Evolutionary conservation across 352 stramenopile species (phyloP).

Genomic region (Peronospora destructor): DNA sequence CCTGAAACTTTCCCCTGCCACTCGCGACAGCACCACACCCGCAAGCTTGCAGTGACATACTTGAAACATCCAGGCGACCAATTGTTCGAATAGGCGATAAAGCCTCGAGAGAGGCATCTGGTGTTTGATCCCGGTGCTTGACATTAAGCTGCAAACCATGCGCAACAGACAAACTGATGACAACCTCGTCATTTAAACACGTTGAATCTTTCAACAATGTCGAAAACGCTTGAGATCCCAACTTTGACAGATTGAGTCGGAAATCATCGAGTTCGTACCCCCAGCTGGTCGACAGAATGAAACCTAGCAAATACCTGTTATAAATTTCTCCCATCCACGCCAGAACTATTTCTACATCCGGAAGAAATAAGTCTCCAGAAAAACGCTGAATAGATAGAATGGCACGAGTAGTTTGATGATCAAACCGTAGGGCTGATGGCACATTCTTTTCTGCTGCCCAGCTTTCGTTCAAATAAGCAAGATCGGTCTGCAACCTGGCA

Average conservation of each 20-base stretch:
- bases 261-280: slow-evolving; percentile 57
- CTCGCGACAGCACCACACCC: slow-evolving; percentile 11
- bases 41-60: slow-evolving; percentile 26
- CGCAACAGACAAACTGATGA: slow-evolving; percentile 19
- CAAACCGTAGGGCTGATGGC: slow-evolving; percentile 16
- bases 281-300: slow-evolving; percentile 55
- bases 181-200: slow-evolving; percentile 24
- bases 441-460: slow-evolving; percentile 4
- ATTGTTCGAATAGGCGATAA: slow-evolving; percentile 21
- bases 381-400: slow-evolving; percentile 31
- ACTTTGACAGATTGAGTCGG: slow-evolving; percentile 42
- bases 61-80: slow-evolving; percentile 29
- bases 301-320: slow-evolving; percentile 50
- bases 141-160: slow-evolving; percentile 38
- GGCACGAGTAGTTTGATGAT: slow-evolving; percentile 16
- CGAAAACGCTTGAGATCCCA: slow-evolving; percentile 33
- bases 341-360: slow-evolving; percentile 34
- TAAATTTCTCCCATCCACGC: slow-evolving; percentile 34
- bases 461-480: slow-evolving; percentile 28
- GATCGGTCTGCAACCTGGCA: slow-evolving; percentile 37
- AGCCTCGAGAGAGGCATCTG: slow-evolving; percentile 9
- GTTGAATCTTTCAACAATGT: slow-evolving; percentile 23
- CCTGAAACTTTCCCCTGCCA: slow-evolving; percentile 17
- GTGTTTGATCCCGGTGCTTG: slow-evolving; percentile 32
- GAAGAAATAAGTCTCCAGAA: slow-evolving; percentile 38